These are phyloP conservation scores for Nigrospora osmanthi DNA, from an alignment of 2,329 filamentous ascomycete genomes.

Conservation along the genomic window DNA sequence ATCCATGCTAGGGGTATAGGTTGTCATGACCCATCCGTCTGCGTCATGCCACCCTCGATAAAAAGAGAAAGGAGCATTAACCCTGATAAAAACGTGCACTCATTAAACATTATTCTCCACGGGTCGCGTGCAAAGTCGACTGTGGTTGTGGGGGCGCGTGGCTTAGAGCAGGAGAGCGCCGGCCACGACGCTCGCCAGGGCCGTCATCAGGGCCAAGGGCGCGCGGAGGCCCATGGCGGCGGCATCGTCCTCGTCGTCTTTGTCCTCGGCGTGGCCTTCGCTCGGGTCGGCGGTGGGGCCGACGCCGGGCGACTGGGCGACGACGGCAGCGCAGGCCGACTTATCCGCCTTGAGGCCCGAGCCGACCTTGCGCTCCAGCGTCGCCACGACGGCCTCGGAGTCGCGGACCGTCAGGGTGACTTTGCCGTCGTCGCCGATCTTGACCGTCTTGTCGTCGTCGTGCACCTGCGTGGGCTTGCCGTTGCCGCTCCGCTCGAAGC, in stretches of 20 bases:
- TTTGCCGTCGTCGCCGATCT: constrained; percentile 22
- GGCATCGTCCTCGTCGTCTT: not conserved
- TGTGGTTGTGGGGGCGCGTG: too few species aligned
- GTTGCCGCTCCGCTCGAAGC: constrained; percentile 30
- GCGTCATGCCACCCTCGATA: too few species aligned
- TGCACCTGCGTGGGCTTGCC: constrained; percentile 28
- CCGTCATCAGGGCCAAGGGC: not conserved
- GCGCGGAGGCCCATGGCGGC: not conserved
- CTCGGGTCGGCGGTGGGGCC: not conserved
- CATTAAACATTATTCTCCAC: too few species aligned
- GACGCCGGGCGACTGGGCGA: not conserved
- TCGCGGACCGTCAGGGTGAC: constrained; percentile 29
- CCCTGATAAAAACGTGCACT: too few species aligned
- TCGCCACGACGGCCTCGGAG: constrained; percentile 36
- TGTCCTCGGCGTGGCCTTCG: not conserved
- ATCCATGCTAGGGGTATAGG: too few species aligned
- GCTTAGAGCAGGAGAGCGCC: not conserved
- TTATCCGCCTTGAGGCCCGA: not conserved
- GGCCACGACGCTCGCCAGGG: not conserved
- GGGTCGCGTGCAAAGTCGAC: too few species aligned
- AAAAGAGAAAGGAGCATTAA: too few species aligned
- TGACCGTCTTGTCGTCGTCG: constrained; percentile 19
- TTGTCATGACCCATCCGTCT: too few species aligned
- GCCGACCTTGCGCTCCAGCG: constrained; percentile 23
- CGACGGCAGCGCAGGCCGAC: constrained; percentile 2